Conservation (phyloP, 2,329 filamentous ascomycete genomes). For the Neopestalotiopsis clavispora region DNA sequence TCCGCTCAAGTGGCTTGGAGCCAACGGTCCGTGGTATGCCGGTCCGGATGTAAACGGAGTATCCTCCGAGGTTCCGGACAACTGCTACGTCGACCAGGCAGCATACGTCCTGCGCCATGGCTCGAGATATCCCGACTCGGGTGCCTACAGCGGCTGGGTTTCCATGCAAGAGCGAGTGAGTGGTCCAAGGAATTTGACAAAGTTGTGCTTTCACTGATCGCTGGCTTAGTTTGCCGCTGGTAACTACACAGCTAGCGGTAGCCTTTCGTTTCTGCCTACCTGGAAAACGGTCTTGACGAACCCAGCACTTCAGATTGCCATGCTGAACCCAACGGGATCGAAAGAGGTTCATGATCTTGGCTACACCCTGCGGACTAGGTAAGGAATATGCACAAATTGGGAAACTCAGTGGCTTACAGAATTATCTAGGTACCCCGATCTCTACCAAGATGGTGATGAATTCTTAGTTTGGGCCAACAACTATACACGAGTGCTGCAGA, state of each 20-base stretch:
- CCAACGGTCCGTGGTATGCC: conserved; percentile 57
- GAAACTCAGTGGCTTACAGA: neutral
- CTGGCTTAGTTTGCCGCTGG: conserved; percentile 53
- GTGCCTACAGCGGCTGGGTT: conserved; percentile 64
- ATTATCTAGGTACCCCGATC: conserved; percentile 46
- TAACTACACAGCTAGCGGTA: conserved; percentile 56
- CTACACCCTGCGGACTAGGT: conserved; percentile 53
- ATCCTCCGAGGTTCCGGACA: conserved; percentile 55
- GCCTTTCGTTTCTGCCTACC: conserved; percentile 59
- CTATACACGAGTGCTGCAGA: conserved; percentile 67
- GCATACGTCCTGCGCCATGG: conserved; percentile 66
- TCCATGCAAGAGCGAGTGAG: conserved; percentile 48
- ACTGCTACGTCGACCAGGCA: conserved; percentile 64
- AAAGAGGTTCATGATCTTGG: conserved; percentile 65
- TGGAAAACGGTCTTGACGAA: conserved; percentile 65
- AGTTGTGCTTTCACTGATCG: neutral
- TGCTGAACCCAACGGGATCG: conserved; percentile 65
- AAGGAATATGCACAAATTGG: neutral
- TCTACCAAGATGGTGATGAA: conserved; percentile 53
- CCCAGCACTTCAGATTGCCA: conserved; percentile 59
- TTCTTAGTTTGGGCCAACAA: conserved; percentile 71
- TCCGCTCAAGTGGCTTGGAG: conserved; percentile 54
- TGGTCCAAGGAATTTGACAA: conserved; percentile 12
- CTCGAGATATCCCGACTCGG: conserved; percentile 64
- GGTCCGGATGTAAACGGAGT: conserved; percentile 62